A percentile compares a stretch with the other conserved stretches of the same genome.
phyloP scores from a whole-genome alignment of 257 asterid genomes.

The Solanum chiquidenum region DNA sequence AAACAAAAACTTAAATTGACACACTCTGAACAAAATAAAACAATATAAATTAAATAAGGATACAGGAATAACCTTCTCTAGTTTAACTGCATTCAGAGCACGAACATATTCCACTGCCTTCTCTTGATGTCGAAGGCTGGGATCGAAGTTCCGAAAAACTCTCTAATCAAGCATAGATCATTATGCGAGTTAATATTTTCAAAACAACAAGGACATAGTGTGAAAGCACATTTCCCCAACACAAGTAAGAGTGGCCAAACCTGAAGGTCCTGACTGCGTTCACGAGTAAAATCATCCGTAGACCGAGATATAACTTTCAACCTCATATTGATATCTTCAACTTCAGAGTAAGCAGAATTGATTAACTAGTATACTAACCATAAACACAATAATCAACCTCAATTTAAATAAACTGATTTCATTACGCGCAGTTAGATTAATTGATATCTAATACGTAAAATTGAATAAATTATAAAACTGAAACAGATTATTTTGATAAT shows the following conservation, averaged over 20 bases:
- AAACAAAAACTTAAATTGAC: background rate
- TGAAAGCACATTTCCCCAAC: background rate
- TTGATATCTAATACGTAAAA: background rate
- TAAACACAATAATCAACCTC: background rate
- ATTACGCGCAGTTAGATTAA: background rate
- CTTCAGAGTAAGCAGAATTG: background rate
- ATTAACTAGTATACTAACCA: background rate
- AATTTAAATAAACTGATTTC: background rate
- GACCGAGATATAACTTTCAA: constrained; percentile 80
- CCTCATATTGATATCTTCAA: constrained; percentile 35
- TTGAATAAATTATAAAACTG: background rate
- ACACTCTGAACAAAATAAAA: background rate
- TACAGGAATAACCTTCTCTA: constrained; percentile 53
- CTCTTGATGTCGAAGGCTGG: constrained; percentile 75
- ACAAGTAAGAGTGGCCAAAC: constrained; percentile 11
- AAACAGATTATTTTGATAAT: background rate
- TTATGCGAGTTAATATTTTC: background rate
- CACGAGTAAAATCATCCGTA: constrained; percentile 84
- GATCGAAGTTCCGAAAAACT: constrained; percentile 80
- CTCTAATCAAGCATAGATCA: constrained; percentile 29
- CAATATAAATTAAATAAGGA: background rate
- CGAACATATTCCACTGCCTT: constrained; percentile 85
- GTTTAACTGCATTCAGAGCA: constrained; percentile 86
- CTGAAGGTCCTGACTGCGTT: constrained; percentile 97
- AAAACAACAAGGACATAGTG: background rate